A percentile compares a stretch with the other conserved stretches of the same genome.
phyloP scores from a whole-genome alignment of 306 rosid genomes.

The Urtica urens region DNA sequence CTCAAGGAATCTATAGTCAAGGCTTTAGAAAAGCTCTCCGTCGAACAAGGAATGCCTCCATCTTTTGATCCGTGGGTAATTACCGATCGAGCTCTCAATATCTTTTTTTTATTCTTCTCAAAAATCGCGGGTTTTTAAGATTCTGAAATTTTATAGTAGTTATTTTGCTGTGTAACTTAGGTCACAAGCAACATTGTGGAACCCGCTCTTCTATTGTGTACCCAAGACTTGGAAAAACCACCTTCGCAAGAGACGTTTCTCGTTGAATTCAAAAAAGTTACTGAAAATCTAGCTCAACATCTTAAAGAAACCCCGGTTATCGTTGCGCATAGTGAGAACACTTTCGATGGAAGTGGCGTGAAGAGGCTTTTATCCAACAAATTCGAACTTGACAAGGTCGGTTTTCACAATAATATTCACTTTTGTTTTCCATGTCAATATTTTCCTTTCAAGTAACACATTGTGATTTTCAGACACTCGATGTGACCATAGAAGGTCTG shows the following conservation, averaged over 20 bases:
- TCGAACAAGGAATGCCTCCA: constrained; percentile 96
- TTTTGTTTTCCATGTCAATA: not conserved
- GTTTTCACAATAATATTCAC: not conserved
- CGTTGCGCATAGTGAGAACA: constrained; percentile 84
- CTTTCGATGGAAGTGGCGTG: constrained; percentile 71
- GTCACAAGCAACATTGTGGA: constrained; percentile 57
- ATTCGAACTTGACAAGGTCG: constrained; percentile 90
- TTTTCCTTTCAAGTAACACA: constrained; percentile 1
- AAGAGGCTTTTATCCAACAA: constrained; percentile 71
- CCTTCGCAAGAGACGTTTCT: constrained; percentile 61
- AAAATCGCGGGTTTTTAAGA: too few relatives aligned
- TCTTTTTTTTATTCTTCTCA: not conserved
- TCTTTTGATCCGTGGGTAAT: constrained; percentile 85
- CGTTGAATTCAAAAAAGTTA: constrained; percentile 61
- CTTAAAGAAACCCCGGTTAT: constrained; percentile 66
- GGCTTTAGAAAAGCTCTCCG: constrained; percentile 62
- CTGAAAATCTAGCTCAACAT: constrained; percentile 34
- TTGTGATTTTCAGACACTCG: constrained; percentile 41
- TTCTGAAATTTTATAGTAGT: not conserved
- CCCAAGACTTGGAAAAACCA: constrained; percentile 30
- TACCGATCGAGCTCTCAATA: not conserved
- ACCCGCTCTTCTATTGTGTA: constrained; percentile 44
- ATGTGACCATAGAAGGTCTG: constrained; percentile 43
- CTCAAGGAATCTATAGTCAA: constrained; percentile 42
- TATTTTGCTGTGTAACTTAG: constrained; percentile 23